These are phyloP conservation scores for Ceratocystis lukuohia DNA, from an alignment of 2,329 filamentous ascomycete genomes.

Conservation along the genomic window DNA sequence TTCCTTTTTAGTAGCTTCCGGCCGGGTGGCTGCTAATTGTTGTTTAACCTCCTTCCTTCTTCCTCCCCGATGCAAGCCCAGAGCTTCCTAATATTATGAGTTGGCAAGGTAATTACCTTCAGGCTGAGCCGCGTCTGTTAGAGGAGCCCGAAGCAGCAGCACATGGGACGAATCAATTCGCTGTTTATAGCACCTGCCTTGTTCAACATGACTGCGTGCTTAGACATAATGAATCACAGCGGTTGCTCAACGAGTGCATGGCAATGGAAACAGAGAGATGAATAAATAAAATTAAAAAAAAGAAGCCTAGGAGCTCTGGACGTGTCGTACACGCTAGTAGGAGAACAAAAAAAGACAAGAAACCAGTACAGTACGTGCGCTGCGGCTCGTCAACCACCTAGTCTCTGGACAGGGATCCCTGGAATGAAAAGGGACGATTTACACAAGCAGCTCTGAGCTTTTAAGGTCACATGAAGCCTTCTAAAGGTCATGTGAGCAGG, in stretches of 20 bases:
- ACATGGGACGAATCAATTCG: background rate
- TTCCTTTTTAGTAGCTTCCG: background rate
- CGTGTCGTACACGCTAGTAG: background rate
- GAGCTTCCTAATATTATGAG: background rate
- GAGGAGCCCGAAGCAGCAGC: background rate
- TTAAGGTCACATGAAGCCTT: constrained; percentile 8
- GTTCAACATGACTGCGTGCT: background rate
- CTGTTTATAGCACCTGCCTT: background rate
- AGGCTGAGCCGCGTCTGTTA: background rate
- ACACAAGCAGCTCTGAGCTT: constrained; percentile 4
- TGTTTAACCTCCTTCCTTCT: background rate
- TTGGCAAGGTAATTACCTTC: background rate
- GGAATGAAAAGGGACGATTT: constrained; percentile 5
- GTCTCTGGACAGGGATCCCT: constrained; percentile 1
- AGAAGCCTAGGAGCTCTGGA: background rate
- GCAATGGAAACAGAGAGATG: too few relatives aligned
- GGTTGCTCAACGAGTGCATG: too few relatives aligned
- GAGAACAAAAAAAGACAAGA: background rate
- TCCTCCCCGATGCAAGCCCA: background rate
- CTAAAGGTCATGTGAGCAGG: constrained; percentile 9
- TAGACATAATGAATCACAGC: too few relatives aligned
- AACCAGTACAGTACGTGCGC: background rate
- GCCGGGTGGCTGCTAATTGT: background rate
- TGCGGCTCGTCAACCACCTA: background rate
- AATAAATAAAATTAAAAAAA: background rate